Evolutionary conservation across 2,329 filamentous ascomycete species (phyloP), one percentile per base, ranked within the genome.

Genomic region (Xylaria multiplex): DNA sequence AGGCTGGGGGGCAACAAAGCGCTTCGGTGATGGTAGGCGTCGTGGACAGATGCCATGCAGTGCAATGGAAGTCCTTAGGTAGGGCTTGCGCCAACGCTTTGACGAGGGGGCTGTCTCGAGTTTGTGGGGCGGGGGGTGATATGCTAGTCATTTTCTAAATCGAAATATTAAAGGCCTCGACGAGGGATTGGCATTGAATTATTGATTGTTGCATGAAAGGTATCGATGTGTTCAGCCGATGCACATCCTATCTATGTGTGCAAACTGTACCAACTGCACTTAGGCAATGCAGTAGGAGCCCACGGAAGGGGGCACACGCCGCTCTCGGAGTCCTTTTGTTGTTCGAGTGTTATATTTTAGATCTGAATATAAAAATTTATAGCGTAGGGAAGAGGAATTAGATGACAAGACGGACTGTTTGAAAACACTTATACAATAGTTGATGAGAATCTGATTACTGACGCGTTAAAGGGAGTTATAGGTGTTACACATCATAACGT

Each of bases 21-120:
- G 95, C 86, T 8, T 89, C 85, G 68, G 89, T 91, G 76, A 85
- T 85, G 40, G 88, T 90, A 5, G 95, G 92, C 14, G 92, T 91
- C 5, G 94, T 97, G 27, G 93, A 97, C 72, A 97, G 82, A 81
- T 99, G 95, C 78, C 96, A 90, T 74, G 95, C 84, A 69, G 85
- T 89, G 77, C 97, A 91, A 14, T 75, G 80, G 74, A 78, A 76
- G 69, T 79, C 83, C 66, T 84, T 82, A 9, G 88, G 88, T 9
- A 91, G 82, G 11, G 84, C 81, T 1, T 78, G 73, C 6, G 84
- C 81, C 11, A 88, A 80, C 65, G 77, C 79, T 43, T 79, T 76
- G 45, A 76, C 70, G 3, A 84, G 76, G 13, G 74, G 70, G 68
- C 74, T 66, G 56, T 75, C 64, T 70, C 72, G 59, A 19, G 64